phyloP scores from a whole-genome alignment of 495 filamentous ascomycete species.

The Talaromyces adpressus region DNA sequence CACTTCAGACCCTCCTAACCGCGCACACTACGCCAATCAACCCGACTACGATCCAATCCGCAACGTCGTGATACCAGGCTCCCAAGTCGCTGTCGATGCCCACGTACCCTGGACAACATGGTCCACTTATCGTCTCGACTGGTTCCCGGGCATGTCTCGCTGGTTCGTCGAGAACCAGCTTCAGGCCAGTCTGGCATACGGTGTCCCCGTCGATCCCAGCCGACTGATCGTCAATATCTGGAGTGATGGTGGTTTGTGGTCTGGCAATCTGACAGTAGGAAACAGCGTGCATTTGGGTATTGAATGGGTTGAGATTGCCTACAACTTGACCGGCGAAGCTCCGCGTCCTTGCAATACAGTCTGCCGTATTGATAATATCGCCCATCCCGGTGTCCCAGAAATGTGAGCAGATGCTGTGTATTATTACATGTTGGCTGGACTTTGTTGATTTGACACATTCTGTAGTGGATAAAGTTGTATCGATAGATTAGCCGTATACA shows the following conservation, averaged over 20 bases:
- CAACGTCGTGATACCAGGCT: constrained; percentile 27
- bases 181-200: constrained; percentile 53
- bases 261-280: constrained; percentile 58
- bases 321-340: constrained; percentile 38
- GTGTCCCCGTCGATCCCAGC: constrained; percentile 52
- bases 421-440: neutral
- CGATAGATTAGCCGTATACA: neutral
- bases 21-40: constrained; percentile 69
- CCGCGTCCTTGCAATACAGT: neutral
- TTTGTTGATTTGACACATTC: neutral
- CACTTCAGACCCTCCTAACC: constrained; percentile 47
- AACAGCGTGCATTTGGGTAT: constrained; percentile 59
- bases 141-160: constrained; percentile 50
- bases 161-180: constrained; percentile 61
- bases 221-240: constrained; percentile 65
- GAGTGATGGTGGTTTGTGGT: constrained; percentile 69
- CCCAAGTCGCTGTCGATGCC: constrained; percentile 23
- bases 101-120: constrained; percentile 53
- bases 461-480: neutral
- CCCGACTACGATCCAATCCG: constrained; percentile 42
- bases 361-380: constrained; percentile 8
- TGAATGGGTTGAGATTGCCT: constrained; percentile 69
- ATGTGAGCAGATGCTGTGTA: neutral
- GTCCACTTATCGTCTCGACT: constrained; percentile 69
- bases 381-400: neutral